These are phyloP conservation scores for Corylus avellana DNA, from an alignment of 306 rosid genomes.

Conservation along the genomic window DNA sequence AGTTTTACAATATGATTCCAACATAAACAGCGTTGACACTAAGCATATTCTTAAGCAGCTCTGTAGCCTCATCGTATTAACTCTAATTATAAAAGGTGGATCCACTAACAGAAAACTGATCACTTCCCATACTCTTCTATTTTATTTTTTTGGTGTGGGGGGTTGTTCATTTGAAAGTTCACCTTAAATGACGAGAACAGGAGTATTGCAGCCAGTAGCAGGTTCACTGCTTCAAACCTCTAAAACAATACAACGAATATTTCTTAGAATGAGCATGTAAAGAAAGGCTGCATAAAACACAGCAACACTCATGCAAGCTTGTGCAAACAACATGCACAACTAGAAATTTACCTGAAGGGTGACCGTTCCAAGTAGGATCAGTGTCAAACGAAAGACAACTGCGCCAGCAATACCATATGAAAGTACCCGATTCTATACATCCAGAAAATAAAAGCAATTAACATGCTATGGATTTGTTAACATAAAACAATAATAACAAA, in stretches of 20 bases:
- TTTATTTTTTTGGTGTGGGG: background rate
- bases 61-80: background rate
- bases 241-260: constrained; percentile 35
- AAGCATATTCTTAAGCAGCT: background rate
- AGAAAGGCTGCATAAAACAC: constrained; percentile 11
- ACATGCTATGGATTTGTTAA: background rate
- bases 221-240: constrained; percentile 91
- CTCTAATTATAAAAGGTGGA: background rate
- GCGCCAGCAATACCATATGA: constrained; percentile 94
- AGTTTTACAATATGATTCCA: background rate
- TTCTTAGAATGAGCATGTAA: constrained; percentile 22
- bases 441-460: constrained; percentile 26
- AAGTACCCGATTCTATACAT: constrained; percentile 80
- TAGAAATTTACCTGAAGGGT: constrained; percentile 70
- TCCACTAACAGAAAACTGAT: background rate
- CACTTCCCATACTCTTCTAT: background rate
- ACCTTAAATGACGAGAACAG: constrained; percentile 90
- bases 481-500: background rate
- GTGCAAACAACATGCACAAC: constrained; percentile 11
- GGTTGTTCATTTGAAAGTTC: constrained; percentile 6
- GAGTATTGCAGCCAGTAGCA: constrained; percentile 75
- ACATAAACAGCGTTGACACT: background rate
- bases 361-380: constrained; percentile 82
- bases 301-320: constrained; percentile 4
- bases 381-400: constrained; percentile 65